Evolutionary conservation across 768 basidiomycete species (phyloP), one percentile per base, ranked within the genome.

Genomic region (Naganishia onofrii): DNA sequence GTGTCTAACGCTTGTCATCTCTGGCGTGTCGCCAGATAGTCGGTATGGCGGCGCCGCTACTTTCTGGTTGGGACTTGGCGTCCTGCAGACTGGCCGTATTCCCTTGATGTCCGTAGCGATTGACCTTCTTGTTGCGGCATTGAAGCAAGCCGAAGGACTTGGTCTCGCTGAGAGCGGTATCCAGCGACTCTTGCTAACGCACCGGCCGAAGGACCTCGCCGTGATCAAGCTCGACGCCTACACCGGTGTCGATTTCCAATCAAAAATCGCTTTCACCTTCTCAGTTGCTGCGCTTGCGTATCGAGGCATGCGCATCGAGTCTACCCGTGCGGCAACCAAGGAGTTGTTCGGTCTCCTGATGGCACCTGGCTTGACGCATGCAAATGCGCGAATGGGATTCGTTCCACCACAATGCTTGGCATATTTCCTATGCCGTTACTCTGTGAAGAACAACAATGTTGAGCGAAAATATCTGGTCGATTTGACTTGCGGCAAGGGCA

Each of bases 201-300:
- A 42, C 23, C 42, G 57, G 17, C 56, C 57, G 17, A 58, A 34
- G 21, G 68, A 69, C n/a, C 58, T 60, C 36, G 44, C 58, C 5
- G 46, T 60, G 9, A 32, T 58, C 46, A 69, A 69, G 46, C 56
- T 69, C 56, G 68, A 69, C 32, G 28, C 53, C 10, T 57, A 44
- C n/a, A 69, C 68, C 28, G 68, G 68, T 46, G 68, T 69, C 29
- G 58, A 69, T 26, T 69, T 69, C 31, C 57, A 69, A 23, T 58
- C 51, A 28, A 57, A 69, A n/a, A 60, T 58, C 17, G 46, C 56
- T 9, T 69, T 57, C 21, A 58, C 56, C 2, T 69, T 69, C 32
- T 69, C 68, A 1, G 51, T 58, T 19, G 56, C 38, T 12, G 68
- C 68, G 19, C 46, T 69, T 19, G 56, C 58, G 19, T 69, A 60